These are phyloP conservation scores for Hapsidospora chrysogenum DNA, from an alignment of 495 filamentous ascomycete genomes.

Conservation along the genomic window DNA sequence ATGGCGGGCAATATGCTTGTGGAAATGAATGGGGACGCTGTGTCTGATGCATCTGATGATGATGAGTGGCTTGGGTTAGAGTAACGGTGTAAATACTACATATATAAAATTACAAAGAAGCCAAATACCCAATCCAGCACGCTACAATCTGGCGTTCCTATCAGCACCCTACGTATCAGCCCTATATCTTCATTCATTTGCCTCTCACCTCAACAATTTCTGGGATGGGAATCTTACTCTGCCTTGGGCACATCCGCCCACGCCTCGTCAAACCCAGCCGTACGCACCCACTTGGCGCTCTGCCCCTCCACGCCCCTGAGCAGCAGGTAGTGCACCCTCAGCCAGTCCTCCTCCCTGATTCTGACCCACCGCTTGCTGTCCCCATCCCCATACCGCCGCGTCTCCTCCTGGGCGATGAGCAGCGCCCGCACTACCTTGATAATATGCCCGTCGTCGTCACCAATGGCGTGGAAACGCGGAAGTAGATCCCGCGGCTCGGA, in stretches of 20 bases:
- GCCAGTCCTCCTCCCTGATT: constrained; percentile 52
- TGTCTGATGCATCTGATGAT: constrained; percentile 16
- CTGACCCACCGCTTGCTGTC: constrained; percentile 25
- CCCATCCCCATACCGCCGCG: constrained; percentile 9
- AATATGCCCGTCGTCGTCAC: constrained; percentile 60
- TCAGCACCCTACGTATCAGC: no score
- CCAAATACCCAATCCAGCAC: no score
- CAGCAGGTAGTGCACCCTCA: constrained; percentile 47
- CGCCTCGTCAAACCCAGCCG: constrained; percentile 37
- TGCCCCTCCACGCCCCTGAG: constrained; percentile 36
- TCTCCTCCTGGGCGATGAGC: constrained; percentile 18
- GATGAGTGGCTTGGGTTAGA: constrained; percentile 39
- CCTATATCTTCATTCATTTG: no score
- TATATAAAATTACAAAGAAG: no score
- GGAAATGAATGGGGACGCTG: constrained; percentile 13
- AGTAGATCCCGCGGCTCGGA: constrained; percentile 27
- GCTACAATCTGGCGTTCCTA: no score
- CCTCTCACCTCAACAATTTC: no score
- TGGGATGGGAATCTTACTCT: no score
- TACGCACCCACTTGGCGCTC: constrained; percentile 31
- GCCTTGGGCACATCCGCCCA: constrained; percentile 27
- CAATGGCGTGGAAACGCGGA: constrained; percentile 28
- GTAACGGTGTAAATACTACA: no score
- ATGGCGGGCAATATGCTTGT: no score
- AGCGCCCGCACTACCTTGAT: constrained; percentile 58